Percentiles rank a stretch among this genome's conserved stretches.
Conservation (phyloP, 2,329 filamentous ascomycete genomes). For the Fusarium equiseti region DNA sequence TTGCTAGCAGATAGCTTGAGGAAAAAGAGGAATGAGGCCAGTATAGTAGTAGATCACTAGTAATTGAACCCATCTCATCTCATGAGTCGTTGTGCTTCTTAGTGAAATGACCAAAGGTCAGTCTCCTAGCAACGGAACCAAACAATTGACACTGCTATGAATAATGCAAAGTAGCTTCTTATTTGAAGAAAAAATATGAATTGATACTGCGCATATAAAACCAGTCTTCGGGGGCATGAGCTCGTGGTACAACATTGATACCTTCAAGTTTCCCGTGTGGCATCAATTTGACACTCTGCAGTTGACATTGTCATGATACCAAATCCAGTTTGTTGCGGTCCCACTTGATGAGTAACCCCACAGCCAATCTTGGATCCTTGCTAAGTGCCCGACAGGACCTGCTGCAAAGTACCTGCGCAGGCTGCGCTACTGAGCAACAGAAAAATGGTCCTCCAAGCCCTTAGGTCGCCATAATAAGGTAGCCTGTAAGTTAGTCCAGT, state of each 20-base stretch:
- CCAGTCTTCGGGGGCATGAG: background rate
- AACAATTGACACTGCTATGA: conserved; percentile 3
- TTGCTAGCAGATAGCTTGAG: background rate
- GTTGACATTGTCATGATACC: background rate
- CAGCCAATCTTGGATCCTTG: conserved; percentile 33
- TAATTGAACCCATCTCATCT: conserved; percentile 6
- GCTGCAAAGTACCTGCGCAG: background rate
- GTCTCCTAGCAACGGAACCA: conserved; percentile 28
- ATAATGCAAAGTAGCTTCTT: background rate
- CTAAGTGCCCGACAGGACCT: conserved; percentile 24
- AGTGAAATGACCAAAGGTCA: conserved; percentile 13
- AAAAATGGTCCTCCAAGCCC: background rate
- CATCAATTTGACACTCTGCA: background rate
- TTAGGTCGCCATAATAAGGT: background rate
- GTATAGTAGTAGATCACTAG: background rate
- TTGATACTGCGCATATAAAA: background rate
- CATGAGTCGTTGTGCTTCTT: background rate
- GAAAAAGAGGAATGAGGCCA: background rate
- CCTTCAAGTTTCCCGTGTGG: background rate
- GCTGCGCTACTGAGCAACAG: background rate
- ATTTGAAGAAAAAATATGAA: background rate
- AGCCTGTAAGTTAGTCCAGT: background rate
- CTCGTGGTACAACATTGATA: background rate
- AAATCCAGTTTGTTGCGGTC: conserved; percentile 8
- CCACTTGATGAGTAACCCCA: conserved; percentile 29